Conservation (phyloP, 202 grass and related monocot genomes). For the Setaria italica region DNA sequence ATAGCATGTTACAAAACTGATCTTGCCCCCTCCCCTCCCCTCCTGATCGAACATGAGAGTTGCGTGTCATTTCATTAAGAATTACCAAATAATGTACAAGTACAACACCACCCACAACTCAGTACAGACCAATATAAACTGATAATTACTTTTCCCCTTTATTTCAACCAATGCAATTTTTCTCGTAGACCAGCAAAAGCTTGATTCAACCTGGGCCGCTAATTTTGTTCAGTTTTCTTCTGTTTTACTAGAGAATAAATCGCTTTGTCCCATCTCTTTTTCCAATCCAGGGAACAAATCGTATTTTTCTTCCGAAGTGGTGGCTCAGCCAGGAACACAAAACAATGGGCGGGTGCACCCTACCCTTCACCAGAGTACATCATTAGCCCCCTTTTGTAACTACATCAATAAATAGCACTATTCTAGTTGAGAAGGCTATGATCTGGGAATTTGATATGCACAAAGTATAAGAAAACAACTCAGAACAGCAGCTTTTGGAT, state of each 20-base stretch:
- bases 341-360: background rate
- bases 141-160: background rate
- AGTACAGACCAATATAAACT: conserved; percentile 8
- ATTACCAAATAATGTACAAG: background rate
- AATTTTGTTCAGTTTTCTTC: background rate
- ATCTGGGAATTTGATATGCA: conserved; percentile 19
- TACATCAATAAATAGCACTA: conserved; percentile 25
- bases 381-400: conserved; percentile 7
- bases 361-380: background rate
- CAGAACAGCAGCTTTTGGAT: conserved; percentile 25
- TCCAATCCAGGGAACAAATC: background rate
- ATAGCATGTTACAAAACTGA: conserved; percentile 14
- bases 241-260: background rate
- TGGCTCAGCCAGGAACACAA: background rate
- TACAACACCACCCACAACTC: background rate
- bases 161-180: background rate
- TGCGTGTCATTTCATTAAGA: background rate
- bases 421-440: conserved; percentile 20
- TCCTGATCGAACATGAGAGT: background rate
- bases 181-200: background rate
- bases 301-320: background rate
- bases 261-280: background rate
- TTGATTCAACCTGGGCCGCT: background rate
- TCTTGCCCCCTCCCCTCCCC: too few relatives aligned
- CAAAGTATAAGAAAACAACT: conserved; percentile 5